Evolutionary conservation across 805 yeast species (phyloP), one percentile per base, ranked within the genome.

Genomic region (Wickerhamomyces xylosicus): DNA sequence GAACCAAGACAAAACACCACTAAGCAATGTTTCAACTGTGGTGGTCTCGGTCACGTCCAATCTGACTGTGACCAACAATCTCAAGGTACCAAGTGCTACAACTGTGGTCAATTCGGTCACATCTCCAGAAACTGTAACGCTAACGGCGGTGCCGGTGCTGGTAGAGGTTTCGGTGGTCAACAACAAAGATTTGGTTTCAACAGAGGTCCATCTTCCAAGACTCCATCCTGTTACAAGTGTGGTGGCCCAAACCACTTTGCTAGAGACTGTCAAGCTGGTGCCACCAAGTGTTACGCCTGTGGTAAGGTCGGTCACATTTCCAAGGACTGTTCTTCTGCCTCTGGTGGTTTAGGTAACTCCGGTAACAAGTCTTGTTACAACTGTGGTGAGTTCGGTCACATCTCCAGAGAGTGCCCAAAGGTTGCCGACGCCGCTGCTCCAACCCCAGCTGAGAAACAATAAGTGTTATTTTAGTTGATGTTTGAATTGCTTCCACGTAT

Each of bases 241-340:
- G 94, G 94, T 57, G 92, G 90, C 48, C 87, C 92, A 58, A 85
- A 85, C 77, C 95, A 86, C 63, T 81, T 79, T 66, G 95, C 95
- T 48, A 81, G 85, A 67, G 95, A 85, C 63, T 85, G 95, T 66
- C 79, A 77, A 50, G 72, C 77, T 41, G 73, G 71, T 48, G 65
- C 63, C 41, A 72, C 77, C 58, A 85, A 85, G 66, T 87, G 97
- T 66, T 89, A 85, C 73, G 83, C 89, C 46, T 87, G 97, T 66
- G 95, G 95, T 52, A 77, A 79, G 63, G 68, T 74, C 46, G 96
- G 96, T 41, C 97, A 89, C 69, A 77, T 85, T 53, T 78, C 92
- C 46, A 84, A 77, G 63, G 95, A 83, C 49, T 86, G 96, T 66
- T 62, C 71, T 44, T 63, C 75, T 37, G 71, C 73, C 42, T 56